Evolutionary conservation across 139 green algal species (phyloP), one percentile per base, ranked within the genome.

Genomic region (Chlamydomonas sp.): DNA sequence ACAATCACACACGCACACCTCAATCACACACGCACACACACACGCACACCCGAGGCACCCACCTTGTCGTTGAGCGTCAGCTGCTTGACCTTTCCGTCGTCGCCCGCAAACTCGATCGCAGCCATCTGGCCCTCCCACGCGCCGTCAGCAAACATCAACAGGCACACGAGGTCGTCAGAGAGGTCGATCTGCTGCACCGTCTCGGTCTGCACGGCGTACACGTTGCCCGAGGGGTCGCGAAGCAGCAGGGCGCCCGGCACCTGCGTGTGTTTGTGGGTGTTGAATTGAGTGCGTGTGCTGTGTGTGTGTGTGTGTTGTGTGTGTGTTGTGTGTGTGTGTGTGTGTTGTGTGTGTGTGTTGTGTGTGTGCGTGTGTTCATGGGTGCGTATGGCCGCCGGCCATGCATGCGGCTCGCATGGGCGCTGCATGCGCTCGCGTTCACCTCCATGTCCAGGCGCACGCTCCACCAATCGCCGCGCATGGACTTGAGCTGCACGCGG

Each of bases 101-200:
- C 54, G 16, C 34, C 54, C 26, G 54, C 16, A 33, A 36, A 64
- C 34, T 64, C 54, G 26, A 64, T 26, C 6, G 54, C 24, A 64
- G 26, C 16, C 54, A 36, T 64, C 54, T 64, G 24, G 24, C 34
- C 24, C 54, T 64, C 54, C 81, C 81, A 87, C 31, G 73, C 59
- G 31, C 81, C 81, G 36, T 81, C 75, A 13, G 70, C 48, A 60
- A 87, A 80, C 61, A 87, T 70, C 73, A 83, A 74, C 6, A 84
- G 70, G 5, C 76, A 70, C 20, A 84, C 70, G 5, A 71, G 58
- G 61, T 87, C 81, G 58, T 79, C 77, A 30, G 62, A 80, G 29
- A 87, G 75, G 73, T 87, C 81, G n/a, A 87, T 73, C 80, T 86
- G 80, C 33, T 79, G 72, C 34, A 86, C 47, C 22, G 37, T 33